Percentiles rank a stretch among this genome's conserved stretches.
phyloP scores from a whole-genome alignment of 2,329 filamentous ascomycete genomes.

The Mycosphaerella arachidis region DNA sequence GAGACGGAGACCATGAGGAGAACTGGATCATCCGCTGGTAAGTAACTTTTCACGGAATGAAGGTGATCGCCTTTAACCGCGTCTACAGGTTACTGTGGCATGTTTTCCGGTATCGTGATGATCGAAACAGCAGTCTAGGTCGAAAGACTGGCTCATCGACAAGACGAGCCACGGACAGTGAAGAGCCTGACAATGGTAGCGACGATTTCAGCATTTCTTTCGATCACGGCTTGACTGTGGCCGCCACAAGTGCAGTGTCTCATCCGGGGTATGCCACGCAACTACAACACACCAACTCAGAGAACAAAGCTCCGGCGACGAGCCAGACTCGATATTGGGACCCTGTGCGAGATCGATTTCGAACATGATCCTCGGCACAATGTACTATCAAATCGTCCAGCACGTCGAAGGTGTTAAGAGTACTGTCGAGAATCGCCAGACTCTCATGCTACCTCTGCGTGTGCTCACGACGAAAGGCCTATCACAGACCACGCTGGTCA shows the following conservation, averaged over 20 bases:
- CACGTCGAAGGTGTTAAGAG: too few relatives aligned
- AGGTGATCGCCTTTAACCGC: not conserved
- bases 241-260: not conserved
- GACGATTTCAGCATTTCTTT: not conserved
- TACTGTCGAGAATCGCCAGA: too few relatives aligned
- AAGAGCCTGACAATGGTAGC: not conserved
- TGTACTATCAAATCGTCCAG: too few relatives aligned
- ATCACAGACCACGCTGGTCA: too few relatives aligned
- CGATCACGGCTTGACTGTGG: not conserved
- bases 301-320: not conserved
- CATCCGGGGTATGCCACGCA: not conserved
- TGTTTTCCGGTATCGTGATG: constrained; percentile 42
- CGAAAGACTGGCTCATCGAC: not conserved
- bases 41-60: not conserved
- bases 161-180: not conserved
- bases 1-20: constrained; percentile 34
- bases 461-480: too few relatives aligned
- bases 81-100: constrained; percentile 33
- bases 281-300: not conserved
- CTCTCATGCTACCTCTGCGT: too few relatives aligned
- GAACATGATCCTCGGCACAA: not conserved
- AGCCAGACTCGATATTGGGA: constrained; percentile 6
- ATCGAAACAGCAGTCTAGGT: constrained; percentile 29
- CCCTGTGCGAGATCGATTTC: constrained; percentile 6
- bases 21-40: constrained; percentile 48